phyloP scores from a whole-genome alignment of 75 land plant genomes.

The Picea glauca region DNA sequence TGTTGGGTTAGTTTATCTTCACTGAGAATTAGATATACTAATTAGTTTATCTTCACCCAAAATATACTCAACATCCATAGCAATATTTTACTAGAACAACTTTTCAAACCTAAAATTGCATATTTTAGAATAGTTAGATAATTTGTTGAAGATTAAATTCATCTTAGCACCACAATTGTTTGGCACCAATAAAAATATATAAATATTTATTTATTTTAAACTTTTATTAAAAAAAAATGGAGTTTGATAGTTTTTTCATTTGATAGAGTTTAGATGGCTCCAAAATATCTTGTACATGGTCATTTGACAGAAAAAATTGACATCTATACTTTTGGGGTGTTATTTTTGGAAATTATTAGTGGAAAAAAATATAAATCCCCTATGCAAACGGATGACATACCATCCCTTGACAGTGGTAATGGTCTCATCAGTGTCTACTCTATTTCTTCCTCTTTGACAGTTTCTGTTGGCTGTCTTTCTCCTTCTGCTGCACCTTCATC shows the following conservation, averaged over 20 bases:
- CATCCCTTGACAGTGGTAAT: too few species aligned
- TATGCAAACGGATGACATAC: too few species aligned
- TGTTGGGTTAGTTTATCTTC: not conserved
- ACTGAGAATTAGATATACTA: too few species aligned
- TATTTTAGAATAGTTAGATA: slow-evolving; percentile 4
- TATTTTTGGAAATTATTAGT: slow-evolving; percentile 11
- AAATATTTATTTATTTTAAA: too few species aligned
- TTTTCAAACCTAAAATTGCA: slow-evolving; percentile 29
- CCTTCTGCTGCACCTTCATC: too few species aligned
- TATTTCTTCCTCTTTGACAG: too few species aligned
- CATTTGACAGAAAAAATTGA: slow-evolving; percentile 18
- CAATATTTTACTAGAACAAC: slow-evolving; percentile 9
- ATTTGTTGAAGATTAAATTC: slow-evolving; percentile 23
- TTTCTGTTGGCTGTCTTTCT: too few species aligned
- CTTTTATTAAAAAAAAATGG: too few species aligned
- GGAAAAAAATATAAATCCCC: not conserved
- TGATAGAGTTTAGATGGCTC: slow-evolving; percentile 14
- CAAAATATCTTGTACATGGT: slow-evolving; percentile 13
- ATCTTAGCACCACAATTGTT: slow-evolving; percentile 30
- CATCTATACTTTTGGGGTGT: slow-evolving; percentile 6
- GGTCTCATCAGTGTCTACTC: too few species aligned
- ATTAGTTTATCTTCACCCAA: too few species aligned
- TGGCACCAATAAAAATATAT: slow-evolving; percentile 17
- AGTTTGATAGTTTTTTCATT: too few species aligned
- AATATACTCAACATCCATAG: too few species aligned